phyloP scores from a whole-genome alignment of 2,329 filamentous ascomycete species.

The Fusarium veterinarium region DNA sequence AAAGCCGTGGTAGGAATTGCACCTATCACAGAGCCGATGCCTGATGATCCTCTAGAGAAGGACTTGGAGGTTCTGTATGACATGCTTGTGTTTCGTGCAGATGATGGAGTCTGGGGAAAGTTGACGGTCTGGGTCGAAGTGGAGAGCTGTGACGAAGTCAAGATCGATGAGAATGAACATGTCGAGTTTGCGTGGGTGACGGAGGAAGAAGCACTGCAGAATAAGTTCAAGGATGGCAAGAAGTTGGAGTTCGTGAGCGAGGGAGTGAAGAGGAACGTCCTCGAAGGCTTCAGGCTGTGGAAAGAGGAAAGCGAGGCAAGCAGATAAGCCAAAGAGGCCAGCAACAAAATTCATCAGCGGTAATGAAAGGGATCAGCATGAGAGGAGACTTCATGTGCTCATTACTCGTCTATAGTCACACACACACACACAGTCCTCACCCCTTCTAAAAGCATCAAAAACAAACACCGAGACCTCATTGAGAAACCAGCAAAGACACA shows the following conservation, averaged over 20 bases:
- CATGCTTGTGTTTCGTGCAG: constrained; percentile 41
- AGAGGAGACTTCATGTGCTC: constrained; percentile 30
- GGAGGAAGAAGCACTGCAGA: constrained; percentile 49
- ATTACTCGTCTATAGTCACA: constrained; percentile 40
- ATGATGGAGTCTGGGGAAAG: constrained; percentile 47
- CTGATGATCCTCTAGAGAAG: constrained; percentile 24
- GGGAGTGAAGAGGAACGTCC: constrained; percentile 46
- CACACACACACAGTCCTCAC: constrained; percentile 1
- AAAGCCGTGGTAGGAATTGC: constrained; percentile 34
- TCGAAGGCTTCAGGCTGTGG: constrained; percentile 50
- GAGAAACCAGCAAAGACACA: neutral
- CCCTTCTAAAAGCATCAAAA: constrained; percentile 4
- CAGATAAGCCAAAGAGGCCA: neutral
- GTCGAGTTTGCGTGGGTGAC: constrained; percentile 53
- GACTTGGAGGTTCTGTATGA: constrained; percentile 40
- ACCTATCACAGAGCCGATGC: neutral
- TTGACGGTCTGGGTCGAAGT: constrained; percentile 47
- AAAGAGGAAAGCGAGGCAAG: constrained; percentile 16
- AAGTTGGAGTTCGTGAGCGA: constrained; percentile 49
- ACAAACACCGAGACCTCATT: constrained; percentile 23
- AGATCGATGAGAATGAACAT: constrained; percentile 53
- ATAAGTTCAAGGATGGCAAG: constrained; percentile 42
- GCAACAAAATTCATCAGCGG: neutral
- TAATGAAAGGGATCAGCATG: neutral
- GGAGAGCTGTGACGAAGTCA: constrained; percentile 40